These are phyloP conservation scores for Tolypocladium amazonense DNA, from an alignment of 2,329 filamentous ascomycete species.

Conservation along the genomic window DNA sequence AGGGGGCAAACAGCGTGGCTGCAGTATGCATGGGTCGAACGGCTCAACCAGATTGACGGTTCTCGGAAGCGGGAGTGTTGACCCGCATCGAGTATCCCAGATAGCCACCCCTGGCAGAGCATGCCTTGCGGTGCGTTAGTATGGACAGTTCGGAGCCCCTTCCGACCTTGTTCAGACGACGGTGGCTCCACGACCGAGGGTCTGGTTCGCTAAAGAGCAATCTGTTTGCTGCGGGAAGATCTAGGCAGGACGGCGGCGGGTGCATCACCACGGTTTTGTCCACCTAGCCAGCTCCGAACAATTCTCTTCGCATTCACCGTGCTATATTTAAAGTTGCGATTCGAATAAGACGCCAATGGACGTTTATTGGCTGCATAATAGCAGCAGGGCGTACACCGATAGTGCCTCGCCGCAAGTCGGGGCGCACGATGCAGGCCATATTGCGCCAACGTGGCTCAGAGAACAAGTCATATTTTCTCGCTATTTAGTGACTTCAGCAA, in stretches of 20 bases:
- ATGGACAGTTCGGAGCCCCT: neutral
- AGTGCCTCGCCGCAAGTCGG: neutral
- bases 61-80: neutral
- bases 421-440: neutral
- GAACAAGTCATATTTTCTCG: neutral
- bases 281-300: too few relatives aligned
- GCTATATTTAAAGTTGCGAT: neutral
- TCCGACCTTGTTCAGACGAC: neutral
- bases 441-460: neutral
- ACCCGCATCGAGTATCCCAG: neutral
- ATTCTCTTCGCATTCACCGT: neutral
- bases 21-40: neutral
- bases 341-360: neutral
- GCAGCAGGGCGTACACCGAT: neutral
- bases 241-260: neutral
- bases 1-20: neutral
- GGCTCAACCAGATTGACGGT: neutral
- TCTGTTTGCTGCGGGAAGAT: neutral
- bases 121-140: neutral
- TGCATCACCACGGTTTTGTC: neutral
- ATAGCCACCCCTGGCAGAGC: neutral
- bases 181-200: neutral
- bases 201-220: neutral
- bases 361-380: neutral
- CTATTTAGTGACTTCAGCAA: neutral